These are phyloP conservation scores for Ustilago tritici DNA, from an alignment of 1,284 basidiomycete genomes.

Conservation along the genomic window DNA sequence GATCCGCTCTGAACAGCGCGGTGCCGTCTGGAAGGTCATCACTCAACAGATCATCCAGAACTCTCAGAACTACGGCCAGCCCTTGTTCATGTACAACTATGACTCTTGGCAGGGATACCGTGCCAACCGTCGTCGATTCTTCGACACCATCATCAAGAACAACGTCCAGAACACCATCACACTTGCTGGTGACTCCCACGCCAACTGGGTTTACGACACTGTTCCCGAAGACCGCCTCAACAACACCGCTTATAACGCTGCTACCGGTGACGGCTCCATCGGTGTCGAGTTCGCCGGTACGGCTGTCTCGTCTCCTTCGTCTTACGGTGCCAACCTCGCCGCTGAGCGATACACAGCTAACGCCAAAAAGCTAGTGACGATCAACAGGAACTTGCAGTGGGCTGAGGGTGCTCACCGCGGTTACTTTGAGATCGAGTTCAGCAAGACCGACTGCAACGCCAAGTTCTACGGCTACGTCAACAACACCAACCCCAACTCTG, in stretches of 20 bases:
- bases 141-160: conserved; percentile 73
- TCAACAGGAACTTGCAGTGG: conserved; percentile 76
- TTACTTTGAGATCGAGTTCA: conserved; percentile 71
- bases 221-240: conserved; percentile 52
- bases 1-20: conserved; percentile 71
- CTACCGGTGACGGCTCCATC: conserved; percentile 74
- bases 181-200: conserved; percentile 77
- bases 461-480: conserved; percentile 77
- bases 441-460: conserved; percentile 71
- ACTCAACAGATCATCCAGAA: conserved; percentile 71
- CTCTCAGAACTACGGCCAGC: conserved; percentile 37
- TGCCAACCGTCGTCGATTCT: conserved; percentile 75
- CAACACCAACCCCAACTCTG: conserved; percentile 73
- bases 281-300: conserved; percentile 79
- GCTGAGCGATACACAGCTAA: conserved; percentile 71
- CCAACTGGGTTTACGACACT: conserved; percentile 69
- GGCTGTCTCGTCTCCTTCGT: conserved; percentile 75
- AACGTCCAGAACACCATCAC: conserved; percentile 73
- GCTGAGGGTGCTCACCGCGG: conserved; percentile 77
- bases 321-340: conserved; percentile 73
- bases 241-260: conserved; percentile 72
- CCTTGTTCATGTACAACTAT: conserved; percentile 73
- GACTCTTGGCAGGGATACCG: conserved; percentile 79
- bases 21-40: conserved; percentile 76
- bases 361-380: conserved; percentile 70